Conservation (phyloP, 441 rosid genomes). For the Populus tomentosa region DNA sequence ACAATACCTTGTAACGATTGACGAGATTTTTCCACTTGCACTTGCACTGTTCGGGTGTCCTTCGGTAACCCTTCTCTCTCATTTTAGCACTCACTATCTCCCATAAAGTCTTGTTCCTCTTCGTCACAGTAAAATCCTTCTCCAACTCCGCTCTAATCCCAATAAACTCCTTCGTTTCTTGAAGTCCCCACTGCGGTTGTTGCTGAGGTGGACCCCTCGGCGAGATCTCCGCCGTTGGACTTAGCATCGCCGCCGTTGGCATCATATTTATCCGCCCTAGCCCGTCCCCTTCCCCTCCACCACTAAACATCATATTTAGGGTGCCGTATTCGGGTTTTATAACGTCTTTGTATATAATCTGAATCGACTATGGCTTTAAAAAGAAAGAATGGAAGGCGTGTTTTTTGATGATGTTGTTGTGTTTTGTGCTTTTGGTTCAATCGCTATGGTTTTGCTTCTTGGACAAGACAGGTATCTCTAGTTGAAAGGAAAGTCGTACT, state of each 20-base stretch:
- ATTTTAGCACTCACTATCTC: slow-evolving; percentile 41
- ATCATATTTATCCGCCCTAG: background rate
- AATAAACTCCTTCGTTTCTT: slow-evolving; percentile 52
- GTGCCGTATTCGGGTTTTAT: background rate
- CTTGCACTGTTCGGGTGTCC: slow-evolving; percentile 57
- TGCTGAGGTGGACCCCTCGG: slow-evolving; percentile 24
- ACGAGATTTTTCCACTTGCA: slow-evolving; percentile 67
- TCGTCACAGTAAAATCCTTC: slow-evolving; percentile 41
- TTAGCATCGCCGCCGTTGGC: background rate
- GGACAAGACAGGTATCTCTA: background rate
- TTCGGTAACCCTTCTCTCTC: slow-evolving; percentile 42
- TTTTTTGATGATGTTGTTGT: too few relatives aligned
- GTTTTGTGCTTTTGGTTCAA: background rate
- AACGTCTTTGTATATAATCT: background rate
- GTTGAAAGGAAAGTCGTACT: background rate
- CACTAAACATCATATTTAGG: background rate
- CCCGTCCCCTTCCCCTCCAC: background rate
- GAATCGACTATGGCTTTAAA: background rate
- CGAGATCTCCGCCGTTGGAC: background rate
- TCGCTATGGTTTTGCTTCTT: background rate
- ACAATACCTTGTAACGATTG: slow-evolving; percentile 53
- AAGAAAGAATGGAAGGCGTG: background rate
- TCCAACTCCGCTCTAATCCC: slow-evolving; percentile 44
- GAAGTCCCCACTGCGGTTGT: slow-evolving; percentile 46
- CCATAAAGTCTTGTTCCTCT: slow-evolving; percentile 51